A percentile compares a stretch with the other conserved stretches of the same genome.
phyloP scores from a whole-genome alignment of 306 rosid genomes.

The Medicago lupulina region DNA sequence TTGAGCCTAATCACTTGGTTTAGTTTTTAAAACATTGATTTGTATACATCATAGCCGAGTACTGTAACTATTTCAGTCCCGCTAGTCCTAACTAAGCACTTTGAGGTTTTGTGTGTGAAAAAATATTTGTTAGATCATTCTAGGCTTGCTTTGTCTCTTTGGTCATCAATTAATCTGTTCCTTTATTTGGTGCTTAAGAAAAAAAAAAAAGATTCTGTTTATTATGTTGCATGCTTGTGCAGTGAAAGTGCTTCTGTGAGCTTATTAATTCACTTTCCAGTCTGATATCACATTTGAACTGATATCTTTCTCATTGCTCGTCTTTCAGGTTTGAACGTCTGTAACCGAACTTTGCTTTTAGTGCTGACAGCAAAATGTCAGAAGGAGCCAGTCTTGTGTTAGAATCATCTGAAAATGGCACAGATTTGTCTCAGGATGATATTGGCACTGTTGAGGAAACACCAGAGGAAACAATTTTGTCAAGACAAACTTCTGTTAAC shows the following conservation, averaged over 20 bases:
- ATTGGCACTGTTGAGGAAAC: conserved; percentile 68
- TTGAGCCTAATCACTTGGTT: too few species aligned
- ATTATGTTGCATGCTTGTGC: conserved; percentile 9
- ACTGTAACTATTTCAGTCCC: not conserved
- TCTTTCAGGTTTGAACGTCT: conserved; percentile 44
- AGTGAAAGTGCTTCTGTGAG: conserved; percentile 2
- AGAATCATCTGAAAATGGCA: conserved; percentile 81
- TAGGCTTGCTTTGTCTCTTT: not conserved
- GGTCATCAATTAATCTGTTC: conserved; percentile 4
- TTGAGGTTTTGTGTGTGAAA: not conserved
- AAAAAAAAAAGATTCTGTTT: not conserved
- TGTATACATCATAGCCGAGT: not conserved
- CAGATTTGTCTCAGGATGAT: conserved; percentile 80
- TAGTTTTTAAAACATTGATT: not conserved
- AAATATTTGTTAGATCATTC: conserved; percentile 9
- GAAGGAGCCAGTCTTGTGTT: conserved; percentile 66
- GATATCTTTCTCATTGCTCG: conserved; percentile 7
- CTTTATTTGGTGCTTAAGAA: not conserved
- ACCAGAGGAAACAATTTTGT: conserved; percentile 72
- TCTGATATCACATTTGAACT: conserved; percentile 20
- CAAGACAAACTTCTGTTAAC: conserved; percentile 79
- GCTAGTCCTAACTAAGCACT: conserved; percentile 4
- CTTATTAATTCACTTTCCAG: conserved; percentile 12
- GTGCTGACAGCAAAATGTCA: conserved; percentile 51
- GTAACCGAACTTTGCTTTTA: conserved; percentile 21